Evolutionary conservation across 1,284 basidiomycete genomes (phyloP), one percentile per base, ranked within the genome.

Genomic region (Cystobasidium slooffiae): DNA sequence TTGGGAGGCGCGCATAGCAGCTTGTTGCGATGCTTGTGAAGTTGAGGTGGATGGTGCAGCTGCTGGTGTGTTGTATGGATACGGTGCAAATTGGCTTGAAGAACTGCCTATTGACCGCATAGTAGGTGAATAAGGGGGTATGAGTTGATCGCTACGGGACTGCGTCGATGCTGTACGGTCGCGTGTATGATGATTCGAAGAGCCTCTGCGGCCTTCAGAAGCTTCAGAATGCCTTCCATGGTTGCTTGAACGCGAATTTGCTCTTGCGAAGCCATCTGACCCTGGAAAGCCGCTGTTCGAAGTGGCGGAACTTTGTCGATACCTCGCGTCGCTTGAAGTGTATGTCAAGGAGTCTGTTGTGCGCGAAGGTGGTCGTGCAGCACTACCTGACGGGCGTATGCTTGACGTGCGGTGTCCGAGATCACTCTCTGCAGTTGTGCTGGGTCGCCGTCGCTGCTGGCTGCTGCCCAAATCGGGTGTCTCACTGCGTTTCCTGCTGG

Each of bases 81-180:
- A 64, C 14, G 51, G 65, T 24, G 59, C 46, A 24, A 72, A 49
- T 22, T 59, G 56, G 44, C 49, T 46, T 7, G 58, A 47, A 49
- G 55, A 61, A 56, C 20, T 59, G 24, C 59, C 56, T 44, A 72
- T 53, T 9, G 58, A 63, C 16, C 69, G 69, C 46, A 72, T 47
- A 46, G 24, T 72, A 14, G 69, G 69, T 16, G 69, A 72, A 51
- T 72, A 72, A 22, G 61, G 58, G 6, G 69, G 49, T 4, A 61
- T 55, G 18, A 52, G 20, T 18, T 22, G 14, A 51, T 51, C 64
- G 37, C 37, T 53, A 10, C 51, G 64, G 14, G 64, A 66, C 39
- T 39, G 49, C 18, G 47, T 66, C 0, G 64, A 66, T 16, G 49
- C 39, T 8, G 44, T 47, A 8, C 41, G 41, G 24, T 66, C 64